Conservation (phyloP, 805 yeast genomes). For the Komagataella pastoris region DNA sequence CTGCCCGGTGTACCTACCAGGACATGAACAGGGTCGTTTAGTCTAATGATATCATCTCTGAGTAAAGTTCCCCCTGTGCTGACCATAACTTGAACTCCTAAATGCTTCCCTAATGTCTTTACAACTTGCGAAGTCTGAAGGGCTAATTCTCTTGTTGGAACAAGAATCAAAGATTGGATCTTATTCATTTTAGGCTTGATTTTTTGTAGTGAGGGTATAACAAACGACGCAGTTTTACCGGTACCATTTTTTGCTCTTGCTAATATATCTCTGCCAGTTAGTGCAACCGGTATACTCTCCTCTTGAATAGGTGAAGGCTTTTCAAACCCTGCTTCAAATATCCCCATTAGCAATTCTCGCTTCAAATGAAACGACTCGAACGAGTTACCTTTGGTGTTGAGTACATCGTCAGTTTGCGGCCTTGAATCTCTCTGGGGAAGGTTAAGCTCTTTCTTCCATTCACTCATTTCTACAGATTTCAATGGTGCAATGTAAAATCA, state of each 20-base stretch:
- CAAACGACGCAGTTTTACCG: conserved; percentile 96
- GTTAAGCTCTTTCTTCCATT: conserved; percentile 67
- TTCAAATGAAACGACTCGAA: conserved; percentile 89
- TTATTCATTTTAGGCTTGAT: conserved; percentile 72
- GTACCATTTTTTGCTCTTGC: conserved; percentile 99
- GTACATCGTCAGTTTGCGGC: conserved; percentile 94
- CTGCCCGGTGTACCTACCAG: conserved; percentile 98
- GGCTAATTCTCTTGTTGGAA: conserved; percentile 97
- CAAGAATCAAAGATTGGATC: conserved; percentile 85
- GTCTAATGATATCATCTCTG: conserved; percentile 87
- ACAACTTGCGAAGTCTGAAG: conserved; percentile 96
- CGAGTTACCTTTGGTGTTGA: conserved; percentile 77
- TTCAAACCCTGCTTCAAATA: conserved; percentile 97
- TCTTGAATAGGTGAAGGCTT: conserved; percentile 97
- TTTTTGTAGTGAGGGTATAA: conserved; percentile 84
- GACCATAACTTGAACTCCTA: conserved; percentile 90
- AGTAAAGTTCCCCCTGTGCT: conserved; percentile 96
- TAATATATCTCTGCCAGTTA: conserved; percentile 88
- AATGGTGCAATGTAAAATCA: neutral
- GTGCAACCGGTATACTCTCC: conserved; percentile 90
- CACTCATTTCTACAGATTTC: conserved; percentile 7
- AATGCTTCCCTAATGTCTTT: conserved; percentile 87
- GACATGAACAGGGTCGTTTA: conserved; percentile 86
- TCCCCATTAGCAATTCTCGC: conserved; percentile 94
- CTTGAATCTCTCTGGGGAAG: conserved; percentile 81